A percentile compares a stretch with the other conserved stretches of the same genome.
Evolutionary conservation across 2,329 filamentous ascomycete genomes (phyloP).

Genomic region (Pseudopithomyces chartarum): DNA sequence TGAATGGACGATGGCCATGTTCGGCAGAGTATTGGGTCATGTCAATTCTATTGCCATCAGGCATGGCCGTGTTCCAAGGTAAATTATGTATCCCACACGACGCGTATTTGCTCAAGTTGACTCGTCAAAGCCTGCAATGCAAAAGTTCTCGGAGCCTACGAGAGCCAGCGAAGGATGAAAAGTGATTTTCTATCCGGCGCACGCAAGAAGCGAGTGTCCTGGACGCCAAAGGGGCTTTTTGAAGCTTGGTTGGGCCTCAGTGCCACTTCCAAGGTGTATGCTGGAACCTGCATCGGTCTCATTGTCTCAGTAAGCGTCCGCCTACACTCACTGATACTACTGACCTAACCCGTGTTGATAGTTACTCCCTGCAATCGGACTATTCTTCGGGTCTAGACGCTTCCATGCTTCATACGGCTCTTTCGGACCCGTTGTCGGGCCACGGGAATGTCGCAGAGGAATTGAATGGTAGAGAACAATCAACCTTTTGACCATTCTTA

Average conservation of each 20-base stretch:
- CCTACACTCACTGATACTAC: background rate
- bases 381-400: slow-evolving; percentile 68
- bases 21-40: slow-evolving; percentile 47
- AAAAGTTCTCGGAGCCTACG: slow-evolving; percentile 41
- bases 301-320: slow-evolving; percentile 32
- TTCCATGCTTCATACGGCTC: slow-evolving; percentile 65
- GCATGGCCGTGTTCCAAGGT: slow-evolving; percentile 48
- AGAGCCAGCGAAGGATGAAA: slow-evolving; percentile 40
- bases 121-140: slow-evolving; percentile 39
- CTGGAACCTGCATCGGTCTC: slow-evolving; percentile 35
- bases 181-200: slow-evolving; percentile 41
- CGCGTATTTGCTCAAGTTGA: background rate
- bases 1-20: slow-evolving; percentile 42
- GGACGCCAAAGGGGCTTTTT: slow-evolving; percentile 33
- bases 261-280: slow-evolving; percentile 40
- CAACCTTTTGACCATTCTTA: background rate
- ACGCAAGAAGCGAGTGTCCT: slow-evolving; percentile 38
- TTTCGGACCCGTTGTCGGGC: slow-evolving; percentile 53
- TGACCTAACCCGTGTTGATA: slow-evolving; percentile 39
- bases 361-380: slow-evolving; percentile 63
- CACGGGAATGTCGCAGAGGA: slow-evolving; percentile 54
- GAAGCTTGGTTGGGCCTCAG: slow-evolving; percentile 37
- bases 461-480: slow-evolving; percentile 64
- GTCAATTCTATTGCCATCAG: slow-evolving; percentile 43
- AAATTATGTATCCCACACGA: background rate